Evolutionary conservation across 805 yeast species (phyloP).

Genomic region (Yarrowia divulgata): DNA sequence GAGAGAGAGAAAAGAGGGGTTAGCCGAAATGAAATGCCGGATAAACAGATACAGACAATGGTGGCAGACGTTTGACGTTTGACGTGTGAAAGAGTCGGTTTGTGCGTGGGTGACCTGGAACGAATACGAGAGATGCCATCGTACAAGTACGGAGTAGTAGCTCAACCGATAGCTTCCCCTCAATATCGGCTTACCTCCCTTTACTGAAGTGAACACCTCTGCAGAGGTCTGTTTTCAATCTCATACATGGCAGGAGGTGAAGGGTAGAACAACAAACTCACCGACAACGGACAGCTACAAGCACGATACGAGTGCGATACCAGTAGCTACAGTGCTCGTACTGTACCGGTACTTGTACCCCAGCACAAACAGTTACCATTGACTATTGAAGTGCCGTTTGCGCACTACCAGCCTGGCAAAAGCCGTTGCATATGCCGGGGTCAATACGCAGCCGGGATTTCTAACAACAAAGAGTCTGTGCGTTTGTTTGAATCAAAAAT

Average conservation of each 20-base stretch:
- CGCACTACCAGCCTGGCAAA: background rate
- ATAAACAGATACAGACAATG: background rate
- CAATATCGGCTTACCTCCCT: too few species aligned
- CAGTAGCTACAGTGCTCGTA: too few species aligned
- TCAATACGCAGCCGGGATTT: too few species aligned
- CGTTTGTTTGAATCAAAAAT: background rate
- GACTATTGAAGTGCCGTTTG: too few species aligned
- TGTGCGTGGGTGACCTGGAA: background rate
- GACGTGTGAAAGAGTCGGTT: background rate
- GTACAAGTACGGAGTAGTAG: too few species aligned
- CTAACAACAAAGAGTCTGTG: background rate
- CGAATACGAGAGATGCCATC: too few species aligned
- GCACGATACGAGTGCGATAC: too few species aligned
- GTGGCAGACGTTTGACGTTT: background rate
- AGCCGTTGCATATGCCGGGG: constrained; percentile 7
- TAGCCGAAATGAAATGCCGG: background rate
- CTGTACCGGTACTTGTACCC: too few species aligned
- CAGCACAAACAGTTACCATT: too few species aligned
- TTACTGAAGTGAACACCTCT: background rate
- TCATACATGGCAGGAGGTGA: background rate
- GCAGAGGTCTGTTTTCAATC: background rate
- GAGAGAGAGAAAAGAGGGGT: background rate
- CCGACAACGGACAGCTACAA: too few species aligned
- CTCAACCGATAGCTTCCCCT: too few species aligned
- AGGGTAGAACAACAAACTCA: too few species aligned